Evolutionary conservation across 2,329 filamentous ascomycete species (phyloP), one percentile per base, ranked within the genome.

Genomic region (Ascochyta koolunga): DNA sequence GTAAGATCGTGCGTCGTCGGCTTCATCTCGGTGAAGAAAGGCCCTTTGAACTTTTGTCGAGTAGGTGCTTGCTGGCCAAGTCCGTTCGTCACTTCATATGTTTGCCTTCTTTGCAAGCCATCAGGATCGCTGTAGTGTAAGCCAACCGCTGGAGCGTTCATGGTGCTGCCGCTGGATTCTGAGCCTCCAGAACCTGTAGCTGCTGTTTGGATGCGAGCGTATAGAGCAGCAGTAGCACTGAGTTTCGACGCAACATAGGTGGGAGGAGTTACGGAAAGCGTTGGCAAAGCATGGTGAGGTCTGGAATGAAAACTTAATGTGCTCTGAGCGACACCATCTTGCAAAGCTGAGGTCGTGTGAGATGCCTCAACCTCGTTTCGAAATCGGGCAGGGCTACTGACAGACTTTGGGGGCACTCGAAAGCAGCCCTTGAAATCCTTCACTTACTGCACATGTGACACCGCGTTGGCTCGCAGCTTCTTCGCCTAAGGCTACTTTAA

Each of bases 31-130:
- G 64, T 61, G 54, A 76, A 77, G 62, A 75, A 76, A 0, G 75
- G 72, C 0, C 73, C 74, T 5, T 67, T 64, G 52, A 73, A 71
- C 47, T 64, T 70, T 47, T 76, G 74, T 9, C 54, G 53, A n/a
- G 66, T 76, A 1, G 71, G 70, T 19, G 49, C 35, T 39, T 66
- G 64, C 21, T 68, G 60, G 8, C 56, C 45, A 7, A 67, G 45
- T 6, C 67, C 67, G 18, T 66, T 68, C n/a, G 59, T 64, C 22
- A 69, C 62, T 25, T 66, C 64, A 13, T 61, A 56, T 5, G 51
- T 40, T 25, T 58, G 61, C 4, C 31, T 33, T 27, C 56, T 53
- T 8, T 57, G 57, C 9, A 59, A 18, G 10, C 49, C 59, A 50
- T 73, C 70, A 13, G 65, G 67, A 35, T 70, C 69, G 39, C 68